Evolutionary conservation across 2,329 filamentous ascomycete species (phyloP).

Genomic region (Penicillium sp.): DNA sequence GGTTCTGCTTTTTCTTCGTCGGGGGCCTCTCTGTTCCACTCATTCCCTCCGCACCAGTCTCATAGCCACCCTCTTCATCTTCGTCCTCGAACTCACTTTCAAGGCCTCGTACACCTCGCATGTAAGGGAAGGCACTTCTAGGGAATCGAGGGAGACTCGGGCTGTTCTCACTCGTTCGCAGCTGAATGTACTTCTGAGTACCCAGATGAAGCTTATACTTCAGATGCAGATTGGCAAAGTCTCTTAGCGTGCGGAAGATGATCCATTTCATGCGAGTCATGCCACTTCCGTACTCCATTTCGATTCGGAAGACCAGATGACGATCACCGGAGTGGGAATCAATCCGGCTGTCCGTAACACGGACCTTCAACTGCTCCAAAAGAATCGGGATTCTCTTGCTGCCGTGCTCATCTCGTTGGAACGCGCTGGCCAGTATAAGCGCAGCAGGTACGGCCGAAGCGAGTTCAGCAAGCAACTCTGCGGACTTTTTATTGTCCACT

Average conservation of each 20-base stretch:
- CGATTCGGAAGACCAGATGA: conserved; percentile 81
- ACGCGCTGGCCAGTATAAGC: conserved; percentile 91
- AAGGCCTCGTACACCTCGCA: conserved; percentile 68
- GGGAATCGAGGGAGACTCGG: conserved; percentile 86
- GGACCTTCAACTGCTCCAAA: conserved; percentile 85
- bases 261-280: conserved; percentile 95
- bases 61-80: conserved; percentile 43
- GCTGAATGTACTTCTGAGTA: conserved; percentile 71
- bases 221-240: conserved; percentile 85
- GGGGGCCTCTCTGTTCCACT: conserved; percentile 57
- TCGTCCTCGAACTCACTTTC: conserved; percentile 72
- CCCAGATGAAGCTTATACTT: conserved; percentile 83
- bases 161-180: conserved; percentile 57
- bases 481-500: conserved; percentile 88
- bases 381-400: conserved; percentile 91
- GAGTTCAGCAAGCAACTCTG: conserved; percentile 90
- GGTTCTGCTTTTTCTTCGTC: conserved; percentile 41
- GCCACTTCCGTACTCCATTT: conserved; percentile 91
- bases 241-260: conserved; percentile 73
- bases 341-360: conserved; percentile 70
- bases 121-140: conserved; percentile 76
- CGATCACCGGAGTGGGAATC: conserved; percentile 51
- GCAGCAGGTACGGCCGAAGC: conserved; percentile 87
- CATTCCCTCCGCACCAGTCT: conserved; percentile 53
- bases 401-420: conserved; percentile 90